Evolutionary conservation across 2,329 filamentous ascomycete genomes (phyloP).

Genomic region (Alternaria sp.): DNA sequence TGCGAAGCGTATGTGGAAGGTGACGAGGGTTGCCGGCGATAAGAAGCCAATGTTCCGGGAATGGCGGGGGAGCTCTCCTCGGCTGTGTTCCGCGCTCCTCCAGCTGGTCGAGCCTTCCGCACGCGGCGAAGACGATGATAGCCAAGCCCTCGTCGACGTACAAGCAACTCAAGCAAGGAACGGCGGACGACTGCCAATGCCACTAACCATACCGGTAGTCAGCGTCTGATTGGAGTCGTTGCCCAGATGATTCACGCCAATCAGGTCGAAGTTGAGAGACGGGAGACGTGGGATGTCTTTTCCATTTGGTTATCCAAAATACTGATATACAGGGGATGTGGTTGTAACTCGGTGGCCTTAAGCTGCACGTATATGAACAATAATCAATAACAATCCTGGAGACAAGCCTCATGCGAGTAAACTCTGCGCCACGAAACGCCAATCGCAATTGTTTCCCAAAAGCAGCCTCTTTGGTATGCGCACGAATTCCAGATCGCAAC

Average conservation of each 20-base stretch:
- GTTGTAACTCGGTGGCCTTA: not conserved
- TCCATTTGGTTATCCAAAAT: not conserved
- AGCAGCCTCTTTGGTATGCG: not conserved
- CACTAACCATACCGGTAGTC: not conserved
- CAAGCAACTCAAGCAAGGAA: not conserved
- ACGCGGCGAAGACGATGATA: not conserved
- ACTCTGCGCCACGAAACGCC: slow-evolving; percentile 6
- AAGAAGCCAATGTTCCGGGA: not conserved
- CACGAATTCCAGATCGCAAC: not conserved
- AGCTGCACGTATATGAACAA: not conserved
- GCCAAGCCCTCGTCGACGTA: not conserved
- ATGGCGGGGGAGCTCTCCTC: not conserved
- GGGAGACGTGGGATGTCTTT: no score
- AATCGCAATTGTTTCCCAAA: not conserved
- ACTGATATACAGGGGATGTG: not conserved
- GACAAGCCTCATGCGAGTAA: not conserved
- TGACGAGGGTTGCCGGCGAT: slow-evolving; percentile 5
- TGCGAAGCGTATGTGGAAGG: slow-evolving; percentile 9
- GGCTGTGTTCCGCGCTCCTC: not conserved
- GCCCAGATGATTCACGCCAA: not conserved
- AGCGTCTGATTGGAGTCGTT: not conserved
- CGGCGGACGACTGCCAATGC: not conserved
- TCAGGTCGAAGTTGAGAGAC: not conserved
- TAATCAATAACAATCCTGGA: not conserved
- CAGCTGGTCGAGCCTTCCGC: not conserved